Evolutionary conservation across 176 grass and related monocot genomes (phyloP).

Genomic region (Themeda triandra): DNA sequence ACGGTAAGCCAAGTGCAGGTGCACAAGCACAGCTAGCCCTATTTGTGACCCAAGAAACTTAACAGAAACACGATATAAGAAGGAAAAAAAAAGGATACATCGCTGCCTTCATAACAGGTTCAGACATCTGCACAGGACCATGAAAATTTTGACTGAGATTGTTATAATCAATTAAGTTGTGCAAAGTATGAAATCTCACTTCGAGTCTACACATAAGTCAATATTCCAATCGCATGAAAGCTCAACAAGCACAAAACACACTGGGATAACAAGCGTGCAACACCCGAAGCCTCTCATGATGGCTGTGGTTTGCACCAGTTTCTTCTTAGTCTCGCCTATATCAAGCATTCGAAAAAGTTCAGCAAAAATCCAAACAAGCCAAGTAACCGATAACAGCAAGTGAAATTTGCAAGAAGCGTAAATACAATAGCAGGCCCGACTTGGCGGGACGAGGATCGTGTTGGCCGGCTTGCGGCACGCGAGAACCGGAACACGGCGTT

Average conservation of each 20-base stretch:
- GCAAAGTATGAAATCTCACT: neutral
- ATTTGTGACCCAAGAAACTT: neutral
- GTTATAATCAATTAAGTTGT: neutral
- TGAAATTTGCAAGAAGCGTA: neutral
- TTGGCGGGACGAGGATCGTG: constrained; percentile 36
- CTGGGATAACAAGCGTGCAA: constrained; percentile 77
- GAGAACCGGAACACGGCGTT: constrained; percentile 49
- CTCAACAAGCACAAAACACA: constrained; percentile 14
- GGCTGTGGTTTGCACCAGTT: constrained; percentile 50
- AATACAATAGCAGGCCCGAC: constrained; percentile 13
- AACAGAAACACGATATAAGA: neutral
- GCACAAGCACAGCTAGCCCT: no score
- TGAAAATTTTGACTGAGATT: neutral
- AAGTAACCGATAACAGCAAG: neutral
- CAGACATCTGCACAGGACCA: constrained; percentile 61
- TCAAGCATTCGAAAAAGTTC: constrained; percentile 11
- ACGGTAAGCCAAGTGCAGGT: neutral
- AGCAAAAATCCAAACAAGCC: neutral
- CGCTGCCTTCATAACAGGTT: constrained; percentile 82
- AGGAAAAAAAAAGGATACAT: constrained; percentile 71
- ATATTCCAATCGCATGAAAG: neutral
- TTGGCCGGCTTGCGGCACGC: constrained; percentile 49
- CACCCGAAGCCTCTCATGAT: constrained; percentile 66
- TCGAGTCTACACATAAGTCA: neutral
- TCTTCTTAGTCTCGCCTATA: constrained; percentile 53